Conservation (phyloP, 345 rosid species). For the Erodium maritimum region DNA sequence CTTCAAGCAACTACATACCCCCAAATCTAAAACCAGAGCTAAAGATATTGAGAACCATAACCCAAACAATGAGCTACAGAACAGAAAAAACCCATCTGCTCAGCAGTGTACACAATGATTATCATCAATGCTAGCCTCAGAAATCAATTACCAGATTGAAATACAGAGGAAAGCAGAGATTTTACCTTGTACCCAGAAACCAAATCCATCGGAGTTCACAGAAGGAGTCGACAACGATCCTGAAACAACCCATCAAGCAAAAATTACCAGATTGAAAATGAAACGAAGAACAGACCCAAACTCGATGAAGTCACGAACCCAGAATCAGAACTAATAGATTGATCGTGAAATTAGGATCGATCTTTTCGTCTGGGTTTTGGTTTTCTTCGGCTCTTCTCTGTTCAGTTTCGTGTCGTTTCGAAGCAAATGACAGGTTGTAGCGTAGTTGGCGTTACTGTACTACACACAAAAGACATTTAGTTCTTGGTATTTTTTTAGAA, state of each 20-base stretch:
- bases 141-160: background rate
- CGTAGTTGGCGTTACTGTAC: too few species aligned
- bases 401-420: too few species aligned
- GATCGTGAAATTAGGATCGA: background rate
- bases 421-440: too few species aligned
- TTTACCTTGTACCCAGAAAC: slow-evolving; percentile 80
- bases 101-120: background rate
- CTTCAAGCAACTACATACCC: background rate
- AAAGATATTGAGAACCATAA: background rate
- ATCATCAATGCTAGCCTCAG: too few species aligned
- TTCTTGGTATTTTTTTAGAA: too few species aligned
- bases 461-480: too few species aligned
- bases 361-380: too few species aligned
- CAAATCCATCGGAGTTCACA: slow-evolving; percentile 54
- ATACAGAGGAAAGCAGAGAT: background rate
- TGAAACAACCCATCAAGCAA: slow-evolving; percentile 5
- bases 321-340: background rate
- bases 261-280: background rate
- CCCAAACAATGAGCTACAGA: too few species aligned
- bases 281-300: too few species aligned
- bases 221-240: slow-evolving; percentile 9
- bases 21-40: too few species aligned
- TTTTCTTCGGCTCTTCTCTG: too few species aligned
- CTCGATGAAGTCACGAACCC: too few species aligned
- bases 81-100: background rate